Evolutionary conservation across 805 yeast genomes (phyloP).

Genomic region (Myxozyma nipponensis): DNA sequence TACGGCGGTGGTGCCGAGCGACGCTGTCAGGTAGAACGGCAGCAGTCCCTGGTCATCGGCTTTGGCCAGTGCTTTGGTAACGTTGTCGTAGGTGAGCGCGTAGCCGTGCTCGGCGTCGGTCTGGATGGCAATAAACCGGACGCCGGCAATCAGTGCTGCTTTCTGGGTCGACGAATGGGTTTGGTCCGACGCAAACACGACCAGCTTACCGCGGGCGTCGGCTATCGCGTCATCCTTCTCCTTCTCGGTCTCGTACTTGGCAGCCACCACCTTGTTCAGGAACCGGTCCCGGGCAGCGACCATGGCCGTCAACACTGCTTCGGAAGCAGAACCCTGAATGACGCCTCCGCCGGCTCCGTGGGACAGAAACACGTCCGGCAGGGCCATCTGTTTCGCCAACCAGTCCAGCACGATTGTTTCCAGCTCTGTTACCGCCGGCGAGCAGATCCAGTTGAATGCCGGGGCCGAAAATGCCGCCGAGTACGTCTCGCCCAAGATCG

Average conservation of each 20-base stretch:
- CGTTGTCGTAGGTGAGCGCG: conserved; percentile 19
- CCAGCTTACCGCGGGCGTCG: conserved; percentile 28
- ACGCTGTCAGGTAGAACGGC: conserved; percentile 29
- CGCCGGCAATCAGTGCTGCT: conserved; percentile 31
- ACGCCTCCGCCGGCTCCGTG: conserved; percentile 31
- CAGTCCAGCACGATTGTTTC: conserved; percentile 32
- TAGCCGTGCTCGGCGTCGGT: conserved; percentile 25
- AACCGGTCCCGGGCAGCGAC: conserved; percentile 31
- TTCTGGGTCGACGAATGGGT: conserved; percentile 31
- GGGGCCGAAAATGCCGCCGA: conserved; percentile 31
- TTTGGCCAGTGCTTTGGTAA: conserved; percentile 17
- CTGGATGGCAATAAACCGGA: conserved; percentile 20
- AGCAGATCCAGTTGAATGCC: conserved; percentile 31
- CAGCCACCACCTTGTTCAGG: conserved; percentile 23
- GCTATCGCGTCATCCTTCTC: conserved; percentile 24
- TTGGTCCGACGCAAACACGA: conserved; percentile 29
- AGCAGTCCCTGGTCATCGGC: conserved; percentile 22
- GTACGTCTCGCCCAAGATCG: conserved; percentile 30
- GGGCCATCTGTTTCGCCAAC: conserved; percentile 28
- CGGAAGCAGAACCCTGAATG: conserved; percentile 31
- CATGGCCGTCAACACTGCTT: conserved; percentile 29
- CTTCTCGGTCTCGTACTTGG: conserved; percentile 17
- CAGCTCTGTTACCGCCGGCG: conserved; percentile 31
- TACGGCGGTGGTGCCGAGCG: conserved; percentile 30
- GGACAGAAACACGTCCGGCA: conserved; percentile 26